These are phyloP conservation scores for Mycena latifolia DNA, from an alignment of 768 basidiomycete genomes.

Conservation along the genomic window DNA sequence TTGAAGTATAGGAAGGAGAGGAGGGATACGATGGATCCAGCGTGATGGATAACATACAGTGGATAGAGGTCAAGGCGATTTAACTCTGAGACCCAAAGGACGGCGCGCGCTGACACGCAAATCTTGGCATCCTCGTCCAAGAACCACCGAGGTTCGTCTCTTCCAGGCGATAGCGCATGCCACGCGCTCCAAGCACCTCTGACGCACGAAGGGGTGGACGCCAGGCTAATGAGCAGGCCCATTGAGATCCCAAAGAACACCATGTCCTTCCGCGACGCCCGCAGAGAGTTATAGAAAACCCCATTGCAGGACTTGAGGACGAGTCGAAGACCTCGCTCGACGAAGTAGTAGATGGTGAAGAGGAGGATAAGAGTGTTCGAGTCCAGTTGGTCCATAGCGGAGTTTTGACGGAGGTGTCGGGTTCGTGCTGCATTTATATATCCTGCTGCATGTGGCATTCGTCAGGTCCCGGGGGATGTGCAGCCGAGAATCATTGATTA, in stretches of 20 bases:
- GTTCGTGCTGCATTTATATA: constrained; percentile 25
- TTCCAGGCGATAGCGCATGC: constrained; percentile 17
- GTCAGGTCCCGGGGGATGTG: constrained; percentile 13
- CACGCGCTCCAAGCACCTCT: constrained; percentile 28
- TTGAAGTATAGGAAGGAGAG: constrained; percentile 35
- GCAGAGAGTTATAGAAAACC: constrained; percentile 30
- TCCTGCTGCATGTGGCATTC: constrained; percentile 15
- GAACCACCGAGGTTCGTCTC: constrained; percentile 18
- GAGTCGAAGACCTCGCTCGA: constrained; percentile 31
- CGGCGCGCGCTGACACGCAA: constrained; percentile 36
- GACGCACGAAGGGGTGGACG: constrained; percentile 36
- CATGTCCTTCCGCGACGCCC: constrained; percentile 34
- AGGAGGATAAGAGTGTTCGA: constrained; percentile 32
- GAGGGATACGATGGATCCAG: constrained; percentile 35
- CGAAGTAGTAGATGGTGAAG: constrained; percentile 38
- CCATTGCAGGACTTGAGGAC: constrained; percentile 3
- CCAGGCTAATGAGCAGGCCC: constrained; percentile 36
- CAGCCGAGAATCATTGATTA: constrained; percentile 25
- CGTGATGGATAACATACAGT: constrained; percentile 35
- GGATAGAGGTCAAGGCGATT: constrained; percentile 38
- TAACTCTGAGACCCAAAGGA: constrained; percentile 39
- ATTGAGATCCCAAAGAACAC: constrained; percentile 38
- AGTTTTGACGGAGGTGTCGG: neutral
- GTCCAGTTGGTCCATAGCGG: constrained; percentile 30
- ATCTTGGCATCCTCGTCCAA: constrained; percentile 32